Base-by-base conservation (phyloP, 805 yeast genomes). In the Candida ascalaphidarum region DNA sequence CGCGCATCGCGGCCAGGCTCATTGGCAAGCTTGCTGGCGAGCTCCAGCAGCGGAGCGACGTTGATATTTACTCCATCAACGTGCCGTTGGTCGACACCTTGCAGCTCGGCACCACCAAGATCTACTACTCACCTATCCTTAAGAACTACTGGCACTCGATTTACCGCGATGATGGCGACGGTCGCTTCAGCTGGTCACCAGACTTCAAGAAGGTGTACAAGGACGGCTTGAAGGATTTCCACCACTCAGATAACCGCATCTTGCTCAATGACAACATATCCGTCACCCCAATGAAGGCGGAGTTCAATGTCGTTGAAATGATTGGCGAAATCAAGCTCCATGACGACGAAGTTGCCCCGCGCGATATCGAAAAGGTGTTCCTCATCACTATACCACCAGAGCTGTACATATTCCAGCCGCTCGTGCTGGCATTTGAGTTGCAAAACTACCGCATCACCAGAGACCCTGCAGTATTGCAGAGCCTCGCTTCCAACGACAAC, bases 31-130 rank as follows among this genome's bases (percentile, higher is more conserved):
- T 89, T 30, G 68, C 67, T 42, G 46, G 57, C 2, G 61, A 73
- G 33, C 81, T 95, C 82, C 53, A 64, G 27, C 26, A 40, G 2
- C 55, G 58, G 15, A 44, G 47, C 2, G 54, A 48, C 2, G 74
- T 73, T 2, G 95, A 89, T 40, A 52, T 89, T 22, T 89, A 80
- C 52, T 66, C 85, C n/a, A 62, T 92, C 17, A 92, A 89, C 48
- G 68, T 92, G 4, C 97, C 98, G 3, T 59, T 92, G 24, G 56
- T 61, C n/a, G 65, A 62, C 3, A 53, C 61, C 6, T 59, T 84
- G 27, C 56, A 66, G 34, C 42, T 63, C n/a, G 67, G 69, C 3
- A 35, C 57, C 11, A 81, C 95, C 2, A 77, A 71, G 42, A 71
- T 81, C 21, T 49, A 65, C 32, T 83, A 71, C 50, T 78, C 94